Percentiles rank a stretch among this genome's conserved stretches.
Conservation (phyloP, 2,329 filamentous ascomycete species). For the Alternaria novae-zelandiae region DNA sequence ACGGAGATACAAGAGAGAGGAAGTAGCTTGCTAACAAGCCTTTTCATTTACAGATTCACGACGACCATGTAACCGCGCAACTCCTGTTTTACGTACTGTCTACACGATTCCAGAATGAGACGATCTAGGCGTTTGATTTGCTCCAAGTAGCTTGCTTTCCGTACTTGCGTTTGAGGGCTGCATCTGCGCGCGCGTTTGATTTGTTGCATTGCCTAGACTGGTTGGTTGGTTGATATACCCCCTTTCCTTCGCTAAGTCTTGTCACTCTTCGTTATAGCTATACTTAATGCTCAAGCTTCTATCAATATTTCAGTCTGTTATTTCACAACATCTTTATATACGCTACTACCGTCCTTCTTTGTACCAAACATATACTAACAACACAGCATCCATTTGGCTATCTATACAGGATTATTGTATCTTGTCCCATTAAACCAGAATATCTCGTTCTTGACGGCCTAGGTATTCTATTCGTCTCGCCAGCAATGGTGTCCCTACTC, state of each 20-base stretch:
- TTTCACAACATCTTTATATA: not conserved
- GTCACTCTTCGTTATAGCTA: conserved; percentile 4
- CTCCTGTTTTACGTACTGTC: not conserved
- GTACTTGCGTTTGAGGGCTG: not conserved
- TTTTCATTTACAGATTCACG: not conserved
- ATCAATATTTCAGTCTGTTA: not conserved
- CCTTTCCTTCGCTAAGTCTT: conserved; percentile 20
- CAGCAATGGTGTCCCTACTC: not conserved
- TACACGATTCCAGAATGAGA: conserved; percentile 5
- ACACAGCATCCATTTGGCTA: not conserved
- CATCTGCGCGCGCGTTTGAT: conserved; percentile 8
- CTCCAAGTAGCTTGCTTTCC: not conserved
- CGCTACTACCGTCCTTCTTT: not conserved
- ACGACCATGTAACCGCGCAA: not conserved
- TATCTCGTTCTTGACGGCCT: not conserved
- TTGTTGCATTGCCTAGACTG: conserved; percentile 16
- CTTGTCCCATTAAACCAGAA: not conserved
- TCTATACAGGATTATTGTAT: not conserved
- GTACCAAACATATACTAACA: not conserved
- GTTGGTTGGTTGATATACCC: conserved; percentile 25
- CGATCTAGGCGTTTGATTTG: conserved; percentile 8
- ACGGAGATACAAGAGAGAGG: conserved; percentile 27
- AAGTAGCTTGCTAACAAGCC: conserved; percentile 14
- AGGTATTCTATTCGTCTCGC: not conserved
- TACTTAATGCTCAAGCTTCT: not conserved